Conservation (phyloP, 2,329 filamentous ascomycete species). For the Zymoseptoria pseudotritici region DNA sequence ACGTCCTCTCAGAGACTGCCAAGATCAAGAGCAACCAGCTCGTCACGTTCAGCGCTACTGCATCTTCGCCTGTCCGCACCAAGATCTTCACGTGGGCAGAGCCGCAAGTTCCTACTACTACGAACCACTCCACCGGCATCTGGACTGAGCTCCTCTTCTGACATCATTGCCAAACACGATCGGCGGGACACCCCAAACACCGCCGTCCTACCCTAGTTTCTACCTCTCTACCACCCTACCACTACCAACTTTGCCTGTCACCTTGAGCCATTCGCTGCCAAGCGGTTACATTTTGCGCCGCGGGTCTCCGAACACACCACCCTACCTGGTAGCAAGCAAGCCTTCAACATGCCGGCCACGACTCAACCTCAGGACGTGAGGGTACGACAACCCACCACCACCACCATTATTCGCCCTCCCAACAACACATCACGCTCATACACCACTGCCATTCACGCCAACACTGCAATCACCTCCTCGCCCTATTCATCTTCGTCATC, state of each 20-base stretch:
- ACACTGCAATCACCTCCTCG: slow-evolving; percentile 4
- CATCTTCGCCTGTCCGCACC: background rate
- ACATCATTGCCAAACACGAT: background rate
- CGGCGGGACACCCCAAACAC: background rate
- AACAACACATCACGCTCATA: background rate
- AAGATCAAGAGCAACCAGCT: too few relatives aligned
- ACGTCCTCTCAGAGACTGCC: too few relatives aligned
- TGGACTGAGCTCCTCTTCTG: background rate
- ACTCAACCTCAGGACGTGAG: slow-evolving; percentile 16
- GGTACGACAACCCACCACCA: slow-evolving; percentile 14
- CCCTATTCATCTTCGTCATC: slow-evolving; percentile 4
- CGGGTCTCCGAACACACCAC: background rate
- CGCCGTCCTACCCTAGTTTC: background rate
- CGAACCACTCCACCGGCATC: background rate
- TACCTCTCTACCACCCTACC: background rate
- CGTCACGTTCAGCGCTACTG: background rate
- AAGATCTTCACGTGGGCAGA: background rate
- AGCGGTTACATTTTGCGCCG: background rate
- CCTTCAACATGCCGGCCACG: slow-evolving; percentile 17
- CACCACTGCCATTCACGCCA: background rate
- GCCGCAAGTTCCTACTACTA: background rate
- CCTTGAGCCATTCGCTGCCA: background rate
- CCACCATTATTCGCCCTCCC: background rate
- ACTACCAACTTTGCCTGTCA: too few relatives aligned
- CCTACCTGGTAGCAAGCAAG: background rate